Evolutionary conservation across 805 yeast genomes (phyloP).

Genomic region (Zygosaccharomyces bailii): DNA sequence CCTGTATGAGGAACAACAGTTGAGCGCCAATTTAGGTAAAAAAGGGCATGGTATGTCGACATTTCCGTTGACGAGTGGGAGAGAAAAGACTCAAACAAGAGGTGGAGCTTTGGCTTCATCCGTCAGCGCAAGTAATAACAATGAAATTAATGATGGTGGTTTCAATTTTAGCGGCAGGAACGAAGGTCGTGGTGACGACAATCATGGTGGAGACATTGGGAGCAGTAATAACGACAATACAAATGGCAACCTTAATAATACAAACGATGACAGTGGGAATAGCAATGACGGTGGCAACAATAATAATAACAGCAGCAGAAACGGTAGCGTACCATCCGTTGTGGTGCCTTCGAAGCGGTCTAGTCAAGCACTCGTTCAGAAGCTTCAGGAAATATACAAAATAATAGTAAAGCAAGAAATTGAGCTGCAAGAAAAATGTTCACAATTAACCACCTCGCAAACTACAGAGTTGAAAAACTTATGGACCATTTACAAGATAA

Average conservation of each 20-base stretch:
- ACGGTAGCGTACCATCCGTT: constrained; percentile 22
- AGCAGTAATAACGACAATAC: constrained; percentile 8
- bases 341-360: constrained; percentile 25
- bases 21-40: not conserved
- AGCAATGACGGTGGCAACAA: constrained; percentile 20
- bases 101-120: not conserved
- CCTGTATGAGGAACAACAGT: not conserved
- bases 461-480: constrained; percentile 58
- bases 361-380: constrained; percentile 56
- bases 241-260: constrained; percentile 12
- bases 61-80: constrained; percentile 2
- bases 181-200: constrained; percentile 5
- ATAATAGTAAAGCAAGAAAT: constrained; percentile 64
- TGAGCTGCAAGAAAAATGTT: constrained; percentile 68
- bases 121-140: constrained; percentile 3
- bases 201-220: constrained; percentile 3
- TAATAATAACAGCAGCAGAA: constrained; percentile 23
- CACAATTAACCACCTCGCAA: constrained; percentile 52
- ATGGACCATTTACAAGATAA: constrained; percentile 69
- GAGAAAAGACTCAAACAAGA: constrained; percentile 2
- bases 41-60: constrained; percentile 2
- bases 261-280: constrained; percentile 12
- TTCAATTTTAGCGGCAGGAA: constrained; percentile 3
- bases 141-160: constrained; percentile 8
- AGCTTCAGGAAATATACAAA: constrained; percentile 71